Evolutionary conservation across 2,329 filamentous ascomycete genomes (phyloP).

Genomic region (Colletotrichum godetiae): DNA sequence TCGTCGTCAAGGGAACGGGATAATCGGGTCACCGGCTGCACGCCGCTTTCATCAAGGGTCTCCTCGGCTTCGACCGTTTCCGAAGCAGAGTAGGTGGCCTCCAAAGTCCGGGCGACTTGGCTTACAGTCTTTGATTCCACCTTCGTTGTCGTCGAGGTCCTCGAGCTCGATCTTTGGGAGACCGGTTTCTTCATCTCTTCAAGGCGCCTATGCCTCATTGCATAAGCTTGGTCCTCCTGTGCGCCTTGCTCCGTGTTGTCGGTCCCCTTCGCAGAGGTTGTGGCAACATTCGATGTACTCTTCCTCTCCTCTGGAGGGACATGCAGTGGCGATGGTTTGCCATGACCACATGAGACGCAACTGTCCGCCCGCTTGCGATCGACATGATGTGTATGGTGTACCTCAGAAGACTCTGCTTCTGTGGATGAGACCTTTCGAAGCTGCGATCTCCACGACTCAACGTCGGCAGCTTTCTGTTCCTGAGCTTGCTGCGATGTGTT

Average conservation of each 20-base stretch:
- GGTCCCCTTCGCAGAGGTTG: background rate
- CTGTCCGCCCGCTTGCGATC: conserved; percentile 14
- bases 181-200: background rate
- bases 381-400: background rate
- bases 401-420: background rate
- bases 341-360: conserved; percentile 6
- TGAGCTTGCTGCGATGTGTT: conserved; percentile 15
- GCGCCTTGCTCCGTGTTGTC: background rate
- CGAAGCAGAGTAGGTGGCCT: background rate
- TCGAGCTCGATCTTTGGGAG: conserved; percentile 8
- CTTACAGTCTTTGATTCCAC: background rate
- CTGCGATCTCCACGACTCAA: conserved; percentile 26
- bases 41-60: background rate
- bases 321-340: background rate
- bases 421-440: conserved; percentile 11
- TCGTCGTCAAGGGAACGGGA: background rate
- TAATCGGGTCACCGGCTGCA: background rate
- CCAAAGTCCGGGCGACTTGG: background rate
- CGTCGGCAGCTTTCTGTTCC: background rate
- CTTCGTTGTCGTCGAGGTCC: background rate
- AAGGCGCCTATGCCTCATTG: background rate
- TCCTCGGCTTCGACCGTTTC: background rate
- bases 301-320: background rate
- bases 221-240: background rate
- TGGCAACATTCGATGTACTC: background rate